phyloP scores from a whole-genome alignment of 768 basidiomycete genomes.

The Galerina marginata region DNA sequence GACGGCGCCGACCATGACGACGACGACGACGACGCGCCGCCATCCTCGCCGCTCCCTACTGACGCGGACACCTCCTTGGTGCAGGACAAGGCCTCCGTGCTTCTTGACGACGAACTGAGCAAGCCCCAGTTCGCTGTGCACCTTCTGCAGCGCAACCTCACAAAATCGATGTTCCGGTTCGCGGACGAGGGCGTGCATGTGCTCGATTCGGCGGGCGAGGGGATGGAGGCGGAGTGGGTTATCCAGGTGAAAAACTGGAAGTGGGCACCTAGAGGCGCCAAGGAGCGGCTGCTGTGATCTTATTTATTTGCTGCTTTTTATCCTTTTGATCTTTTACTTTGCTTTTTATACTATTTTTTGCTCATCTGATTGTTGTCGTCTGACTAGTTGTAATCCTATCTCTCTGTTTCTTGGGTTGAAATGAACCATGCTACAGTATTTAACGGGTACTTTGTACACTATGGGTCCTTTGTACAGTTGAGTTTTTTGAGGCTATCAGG shows the following conservation, averaged over 20 bases:
- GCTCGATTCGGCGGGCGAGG: conserved; percentile 29
- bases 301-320: neutral
- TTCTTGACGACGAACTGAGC: conserved; percentile 21
- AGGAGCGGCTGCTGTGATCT: conserved; percentile 7
- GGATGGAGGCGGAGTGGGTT: conserved; percentile 43
- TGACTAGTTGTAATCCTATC: too few species aligned
- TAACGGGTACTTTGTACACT: too few species aligned
- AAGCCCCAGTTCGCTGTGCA: conserved; percentile 34
- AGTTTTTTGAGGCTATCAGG: too few species aligned
- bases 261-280: conserved; percentile 35
- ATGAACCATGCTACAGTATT: too few species aligned
- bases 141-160: conserved; percentile 42
- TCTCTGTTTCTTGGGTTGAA: too few species aligned
- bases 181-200: conserved; percentile 43
- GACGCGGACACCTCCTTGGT: conserved; percentile 7
- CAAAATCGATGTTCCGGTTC: conserved; percentile 43
- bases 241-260: conserved; percentile 48
- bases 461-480: too few species aligned
- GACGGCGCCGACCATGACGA: neutral
- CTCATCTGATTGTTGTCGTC: too few species aligned
- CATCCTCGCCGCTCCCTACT: conserved; percentile 15
- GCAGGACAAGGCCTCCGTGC: neutral
- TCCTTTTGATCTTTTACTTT: neutral
- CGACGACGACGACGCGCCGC: conserved; percentile 2
- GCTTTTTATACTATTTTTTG: neutral